Base-by-base conservation (phyloP, 2,329 filamentous ascomycete species). In the Neonectria magnoliae region DNA sequence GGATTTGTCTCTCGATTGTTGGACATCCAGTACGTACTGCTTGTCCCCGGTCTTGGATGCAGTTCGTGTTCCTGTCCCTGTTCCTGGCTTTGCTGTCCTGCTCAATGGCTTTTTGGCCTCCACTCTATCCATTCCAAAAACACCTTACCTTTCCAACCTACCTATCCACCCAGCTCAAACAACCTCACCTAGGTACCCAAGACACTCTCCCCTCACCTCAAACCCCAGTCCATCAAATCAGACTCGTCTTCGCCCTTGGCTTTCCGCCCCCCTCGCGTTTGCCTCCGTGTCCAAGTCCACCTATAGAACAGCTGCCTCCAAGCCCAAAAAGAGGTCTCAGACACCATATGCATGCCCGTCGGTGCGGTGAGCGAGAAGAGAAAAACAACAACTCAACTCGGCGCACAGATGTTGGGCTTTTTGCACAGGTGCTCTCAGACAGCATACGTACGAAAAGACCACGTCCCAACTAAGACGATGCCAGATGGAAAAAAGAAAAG, bases 191-290 rank as follows among this genome's bases (percentile, higher is more conserved):
- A 47, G 33, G 38, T 55, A 45, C 53, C 36, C n/a, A 55, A 61
- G 58, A 61, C 52, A 60, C 22, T 25, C 44, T 22, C 36, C 18
- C 25, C 16, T 44, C 47, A 33, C 45, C 33, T 16, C 38, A 44
- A 52, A 1, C 36, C 36, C 36, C 45, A 18, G 31, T 47, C 16
- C 10, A 47, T 33, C 52, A 55, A 16, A 42, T 51, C 53, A 57
- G 53, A 31, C 44, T 16, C 8, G 18, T 16, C 25, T 48, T 41
- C 45, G 16, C 48, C 33, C 54, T 22, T 10, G 6, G n/a, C n/a
- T 52, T 20, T 25, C 25, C 25, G 25, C 36, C 29, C 62, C 64
- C 68, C 64, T 72, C 68, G 41, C 70, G 63, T 71, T 33, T 42
- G 20, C 68, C 45, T 59, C 36, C 9, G 41, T 41, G 27, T 57